Base-by-base conservation (phyloP, 148 eudicot genomes). In the Fallopia convolvulus region DNA sequence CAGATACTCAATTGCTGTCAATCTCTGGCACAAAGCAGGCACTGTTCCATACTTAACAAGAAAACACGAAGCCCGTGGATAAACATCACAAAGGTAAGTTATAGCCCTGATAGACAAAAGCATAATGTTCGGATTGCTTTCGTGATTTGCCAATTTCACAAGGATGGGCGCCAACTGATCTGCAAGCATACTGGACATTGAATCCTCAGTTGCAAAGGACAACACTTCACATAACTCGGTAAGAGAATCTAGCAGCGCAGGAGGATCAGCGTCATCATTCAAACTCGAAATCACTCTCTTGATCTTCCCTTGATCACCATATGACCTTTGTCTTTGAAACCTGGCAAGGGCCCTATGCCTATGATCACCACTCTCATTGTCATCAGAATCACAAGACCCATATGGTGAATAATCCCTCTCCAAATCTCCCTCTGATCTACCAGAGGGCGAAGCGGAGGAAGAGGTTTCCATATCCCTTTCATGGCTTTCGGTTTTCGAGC, bases 341-440 rank as follows among this genome's bases (percentile, higher is more conserved):
- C 84, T 90, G 42, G 83, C 82, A 63, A 86, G 83, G 63, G 79
- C 84, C 63, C 77, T 78, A 52, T 73, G 84, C 81, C 86, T 83
- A 68, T 80, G 84, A 77, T 89, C 76, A 76, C 50, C 76, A 76
- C 50, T 89, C 68, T 80, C 84, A 76, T 86, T 80, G 82, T 86
- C 92, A 77, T 92, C 99, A 3, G 99, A 94, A 84, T 94, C 95
- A 86, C 89, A 89, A 58, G 91, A 88, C 61, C 96, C 93, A 74
- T 92, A 86, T 1, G 86, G 86, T 18, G 95, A 89, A 77, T 89
- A 68, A 73, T 73, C 96, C 84, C 82, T 90, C 74, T 89, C 97
- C 14, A 78, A 87, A 49, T 90, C 98, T 21, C 85, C 97, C 73
- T 91, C 97, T 18, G 97, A 91, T 70, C 84, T 81, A n/a, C 82